Conservation (phyloP, 768 basidiomycete genomes). For the Tricholoma terreum region DNA sequence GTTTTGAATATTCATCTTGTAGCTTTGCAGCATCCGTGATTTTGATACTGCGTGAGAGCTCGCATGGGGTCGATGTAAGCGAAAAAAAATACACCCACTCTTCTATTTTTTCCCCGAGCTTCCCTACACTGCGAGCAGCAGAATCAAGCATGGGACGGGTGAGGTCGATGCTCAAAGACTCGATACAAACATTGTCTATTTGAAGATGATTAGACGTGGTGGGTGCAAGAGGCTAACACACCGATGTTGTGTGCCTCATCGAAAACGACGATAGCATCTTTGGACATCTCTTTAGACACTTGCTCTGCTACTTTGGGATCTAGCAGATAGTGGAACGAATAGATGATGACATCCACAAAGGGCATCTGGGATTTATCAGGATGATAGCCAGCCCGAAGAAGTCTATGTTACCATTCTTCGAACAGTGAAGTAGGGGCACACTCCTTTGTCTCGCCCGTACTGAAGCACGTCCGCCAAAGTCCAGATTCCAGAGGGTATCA, state of each 20-base stretch:
- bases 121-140: constrained; percentile 82
- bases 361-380: constrained; percentile 63
- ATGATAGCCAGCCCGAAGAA: neutral
- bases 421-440: constrained; percentile 95
- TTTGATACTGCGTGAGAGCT: constrained; percentile 69
- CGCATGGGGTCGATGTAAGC: neutral
- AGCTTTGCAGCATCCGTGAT: constrained; percentile 88
- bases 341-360: constrained; percentile 94
- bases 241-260: constrained; percentile 99
- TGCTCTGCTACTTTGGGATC: constrained; percentile 99
- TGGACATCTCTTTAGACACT: constrained; percentile 96
- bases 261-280: constrained; percentile 98
- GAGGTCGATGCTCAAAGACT: constrained; percentile 94
- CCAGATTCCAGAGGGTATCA: constrained; percentile 86
- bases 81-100: constrained; percentile 56
- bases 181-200: constrained; percentile 97
- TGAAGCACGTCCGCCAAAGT: constrained; percentile 91
- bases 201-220: constrained; percentile 23
- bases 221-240: constrained; percentile 24
- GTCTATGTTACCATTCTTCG: constrained; percentile 76
- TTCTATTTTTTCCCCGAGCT: constrained; percentile 88
- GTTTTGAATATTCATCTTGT: constrained; percentile 93
- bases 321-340: constrained; percentile 97
- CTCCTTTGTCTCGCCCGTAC: constrained; percentile 78
- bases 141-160: constrained; percentile 98